Conservation (phyloP, 768 basidiomycete genomes). For the Xerocomus potaroensis region DNA sequence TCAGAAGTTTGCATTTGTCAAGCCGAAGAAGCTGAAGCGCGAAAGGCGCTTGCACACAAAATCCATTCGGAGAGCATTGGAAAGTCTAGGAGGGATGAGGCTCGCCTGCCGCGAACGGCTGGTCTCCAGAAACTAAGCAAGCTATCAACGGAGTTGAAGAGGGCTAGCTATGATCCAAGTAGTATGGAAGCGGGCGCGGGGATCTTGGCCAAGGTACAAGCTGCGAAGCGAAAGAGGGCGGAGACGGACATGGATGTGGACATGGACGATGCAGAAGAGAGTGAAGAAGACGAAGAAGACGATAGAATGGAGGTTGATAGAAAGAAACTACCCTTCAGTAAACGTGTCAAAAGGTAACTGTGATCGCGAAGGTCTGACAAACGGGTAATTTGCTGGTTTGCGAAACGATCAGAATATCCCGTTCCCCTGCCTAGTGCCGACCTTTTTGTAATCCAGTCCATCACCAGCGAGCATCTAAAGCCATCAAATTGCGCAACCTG, state of each 20-base stretch:
- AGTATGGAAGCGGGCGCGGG: conserved; percentile 85
- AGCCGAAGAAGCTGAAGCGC: conserved; percentile 56
- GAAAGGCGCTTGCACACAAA: conserved; percentile 58
- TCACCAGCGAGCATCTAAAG: conserved; percentile 72
- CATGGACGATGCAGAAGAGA: conserved; percentile 44
- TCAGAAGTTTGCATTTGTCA: not conserved
- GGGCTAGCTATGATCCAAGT: conserved; percentile 86
- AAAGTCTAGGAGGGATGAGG: conserved; percentile 82
- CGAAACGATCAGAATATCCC: conserved; percentile 49
- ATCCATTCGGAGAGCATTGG: conserved; percentile 73
- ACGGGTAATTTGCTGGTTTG: conserved; percentile 77
- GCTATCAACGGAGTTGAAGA: conserved; percentile 76
- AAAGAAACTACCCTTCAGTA: conserved; percentile 48
- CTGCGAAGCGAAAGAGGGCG: conserved; percentile 58
- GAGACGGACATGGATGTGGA: conserved; percentile 55
- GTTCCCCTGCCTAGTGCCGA: not conserved
- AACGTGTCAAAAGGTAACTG: conserved; percentile 61
- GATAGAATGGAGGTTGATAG: conserved; percentile 54
- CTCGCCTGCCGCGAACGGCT: conserved; percentile 70
- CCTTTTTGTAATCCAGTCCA: not conserved
- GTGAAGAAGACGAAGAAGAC: conserved; percentile 38
- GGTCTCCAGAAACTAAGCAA: conserved; percentile 64
- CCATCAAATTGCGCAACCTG: conserved; percentile 78
- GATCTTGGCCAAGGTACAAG: conserved; percentile 69
- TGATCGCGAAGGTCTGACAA: conserved; percentile 49